These are phyloP conservation scores for Lachancea cidri DNA, from an alignment of 805 yeast species.

Conservation along the genomic window DNA sequence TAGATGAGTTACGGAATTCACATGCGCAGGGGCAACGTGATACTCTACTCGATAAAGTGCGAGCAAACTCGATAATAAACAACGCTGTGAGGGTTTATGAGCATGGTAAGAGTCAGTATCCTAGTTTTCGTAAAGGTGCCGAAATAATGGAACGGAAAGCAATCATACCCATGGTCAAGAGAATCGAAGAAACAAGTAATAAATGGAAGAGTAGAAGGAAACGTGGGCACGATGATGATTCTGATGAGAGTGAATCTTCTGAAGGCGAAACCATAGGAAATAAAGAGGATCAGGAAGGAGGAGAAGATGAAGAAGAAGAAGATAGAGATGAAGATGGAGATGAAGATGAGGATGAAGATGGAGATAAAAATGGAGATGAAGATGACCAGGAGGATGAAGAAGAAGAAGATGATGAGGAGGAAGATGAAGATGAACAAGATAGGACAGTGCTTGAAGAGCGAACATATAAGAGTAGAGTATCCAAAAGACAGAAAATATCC, in stretches of 20 bases:
- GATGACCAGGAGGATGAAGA: not conserved
- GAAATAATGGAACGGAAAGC: conserved; percentile 55
- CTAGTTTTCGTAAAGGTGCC: conserved; percentile 45
- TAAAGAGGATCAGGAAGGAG: conserved; percentile 14
- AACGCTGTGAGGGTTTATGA: conserved; percentile 47
- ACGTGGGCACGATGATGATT: conserved; percentile 14
- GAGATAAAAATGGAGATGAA: conserved; percentile 23
- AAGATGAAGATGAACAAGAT: not conserved
- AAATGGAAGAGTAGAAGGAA: conserved; percentile 7
- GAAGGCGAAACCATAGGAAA: too few relatives aligned
- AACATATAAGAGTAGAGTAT: conserved; percentile 2
- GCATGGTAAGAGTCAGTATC: conserved; percentile 40
- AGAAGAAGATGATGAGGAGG: conserved; percentile 3
- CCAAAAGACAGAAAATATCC: conserved; percentile 7
- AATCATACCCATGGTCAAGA: conserved; percentile 40
- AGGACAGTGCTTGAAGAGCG: conserved; percentile 10
- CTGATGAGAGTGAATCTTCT: conserved; percentile 6
- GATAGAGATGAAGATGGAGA: conserved; percentile 6
- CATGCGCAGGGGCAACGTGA: conserved; percentile 8
- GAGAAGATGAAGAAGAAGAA: conserved; percentile 17
- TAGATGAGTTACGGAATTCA: conserved; percentile 23
- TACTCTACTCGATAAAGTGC: conserved; percentile 16
- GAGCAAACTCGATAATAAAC: conserved; percentile 31
- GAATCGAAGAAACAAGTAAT: conserved; percentile 6
- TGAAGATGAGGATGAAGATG: conserved; percentile 15